A percentile compares a stretch with the other conserved stretches of the same genome.
Evolutionary conservation across 805 yeast genomes (phyloP).

Genomic region (Hyphopichia homilentoma): DNA sequence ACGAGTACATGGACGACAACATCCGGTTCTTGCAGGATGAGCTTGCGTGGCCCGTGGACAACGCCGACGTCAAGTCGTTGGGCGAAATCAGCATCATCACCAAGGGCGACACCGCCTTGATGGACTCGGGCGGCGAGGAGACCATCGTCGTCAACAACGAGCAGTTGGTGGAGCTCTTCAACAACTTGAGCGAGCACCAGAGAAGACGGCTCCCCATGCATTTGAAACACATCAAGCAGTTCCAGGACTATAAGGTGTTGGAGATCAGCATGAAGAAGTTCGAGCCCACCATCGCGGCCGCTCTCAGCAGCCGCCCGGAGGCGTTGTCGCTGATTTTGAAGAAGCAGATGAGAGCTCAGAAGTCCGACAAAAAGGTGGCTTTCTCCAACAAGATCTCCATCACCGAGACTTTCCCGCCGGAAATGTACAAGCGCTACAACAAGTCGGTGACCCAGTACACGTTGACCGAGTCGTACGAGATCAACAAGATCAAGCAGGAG

Average conservation of each 20-base stretch:
- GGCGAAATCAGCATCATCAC: background rate
- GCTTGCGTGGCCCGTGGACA: conserved; percentile 17
- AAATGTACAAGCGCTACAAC: conserved; percentile 52
- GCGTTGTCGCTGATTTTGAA: conserved; percentile 11
- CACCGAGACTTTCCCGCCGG: conserved; percentile 51
- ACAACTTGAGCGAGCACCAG: conserved; percentile 18
- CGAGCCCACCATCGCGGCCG: conserved; percentile 12
- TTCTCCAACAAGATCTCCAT: conserved; percentile 48
- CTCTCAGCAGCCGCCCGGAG: background rate
- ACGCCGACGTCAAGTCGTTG: conserved; percentile 2
- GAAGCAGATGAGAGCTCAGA: conserved; percentile 4
- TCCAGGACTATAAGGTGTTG: conserved; percentile 27
- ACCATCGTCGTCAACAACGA: conserved; percentile 19
- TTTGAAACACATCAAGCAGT: conserved; percentile 33
- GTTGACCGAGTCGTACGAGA: conserved; percentile 44
- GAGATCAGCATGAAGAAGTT: conserved; percentile 29
- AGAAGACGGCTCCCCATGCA: conserved; percentile 27
- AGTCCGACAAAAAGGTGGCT: conserved; percentile 25
- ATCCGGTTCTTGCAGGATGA: conserved; percentile 24
- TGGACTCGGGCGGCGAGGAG: conserved; percentile 13
- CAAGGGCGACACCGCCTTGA: conserved; percentile 1
- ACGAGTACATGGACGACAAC: conserved; percentile 28
- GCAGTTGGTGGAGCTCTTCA: conserved; percentile 22
- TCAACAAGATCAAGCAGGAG: conserved; percentile 59
- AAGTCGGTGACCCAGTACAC: conserved; percentile 49